phyloP scores from a whole-genome alignment of 2,329 filamentous ascomycete genomes.

The Fusarium sp. region DNA sequence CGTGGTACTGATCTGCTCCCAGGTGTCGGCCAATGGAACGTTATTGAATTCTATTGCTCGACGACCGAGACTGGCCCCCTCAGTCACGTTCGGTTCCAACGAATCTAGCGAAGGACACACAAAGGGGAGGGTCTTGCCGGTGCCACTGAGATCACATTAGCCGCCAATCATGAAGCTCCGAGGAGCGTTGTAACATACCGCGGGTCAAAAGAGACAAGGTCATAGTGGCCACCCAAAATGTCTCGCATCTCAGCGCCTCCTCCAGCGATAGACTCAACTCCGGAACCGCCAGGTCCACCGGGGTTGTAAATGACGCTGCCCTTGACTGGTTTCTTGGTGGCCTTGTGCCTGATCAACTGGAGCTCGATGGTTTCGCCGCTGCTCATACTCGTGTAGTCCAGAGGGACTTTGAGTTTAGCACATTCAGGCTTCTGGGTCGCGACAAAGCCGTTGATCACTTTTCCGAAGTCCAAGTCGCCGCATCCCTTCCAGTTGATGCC shows the following conservation, averaged over 20 bases:
- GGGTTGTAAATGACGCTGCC: conserved; percentile 54
- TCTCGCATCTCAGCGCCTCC: not conserved
- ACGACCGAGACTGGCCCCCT: not conserved
- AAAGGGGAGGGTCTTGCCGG: conserved; percentile 16
- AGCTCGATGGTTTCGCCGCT: conserved; percentile 44
- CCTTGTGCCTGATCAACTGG: conserved; percentile 46
- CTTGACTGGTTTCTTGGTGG: conserved; percentile 43
- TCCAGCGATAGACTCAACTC: conserved; percentile 8
- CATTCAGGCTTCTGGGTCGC: conserved; percentile 39
- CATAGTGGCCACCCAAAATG: not conserved
- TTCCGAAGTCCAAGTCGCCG: conserved; percentile 9
- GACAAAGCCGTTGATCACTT: not conserved
- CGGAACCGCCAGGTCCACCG: conserved; percentile 47
- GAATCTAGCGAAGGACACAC: not conserved
- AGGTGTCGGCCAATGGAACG: not conserved
- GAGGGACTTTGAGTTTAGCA: conserved; percentile 50
- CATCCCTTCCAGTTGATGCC: conserved; percentile 13
- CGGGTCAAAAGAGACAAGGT: not conserved
- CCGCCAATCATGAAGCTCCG: not conserved
- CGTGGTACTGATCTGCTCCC: not conserved
- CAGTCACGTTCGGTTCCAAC: not conserved
- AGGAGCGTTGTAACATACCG: conserved; percentile 5
- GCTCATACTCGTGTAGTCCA: conserved; percentile 50
- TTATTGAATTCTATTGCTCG: not conserved
- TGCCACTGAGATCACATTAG: conserved; percentile 1